Conservation (phyloP, 768 basidiomycete species). For the Inosperma sp. region DNA sequence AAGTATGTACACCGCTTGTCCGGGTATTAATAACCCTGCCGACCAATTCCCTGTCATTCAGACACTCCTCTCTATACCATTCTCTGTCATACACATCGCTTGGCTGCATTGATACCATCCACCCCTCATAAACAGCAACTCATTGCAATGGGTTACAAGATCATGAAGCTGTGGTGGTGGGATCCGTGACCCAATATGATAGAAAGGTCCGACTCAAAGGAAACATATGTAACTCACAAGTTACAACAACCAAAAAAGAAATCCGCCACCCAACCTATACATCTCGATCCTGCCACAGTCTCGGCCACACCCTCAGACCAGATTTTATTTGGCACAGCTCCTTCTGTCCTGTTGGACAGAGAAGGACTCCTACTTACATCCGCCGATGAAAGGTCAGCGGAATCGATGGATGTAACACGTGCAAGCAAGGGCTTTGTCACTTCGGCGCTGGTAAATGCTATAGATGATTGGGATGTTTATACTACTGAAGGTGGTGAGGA, state of each 20-base stretch:
- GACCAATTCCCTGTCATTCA: constrained; percentile 13
- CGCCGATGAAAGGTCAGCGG: constrained; percentile 3
- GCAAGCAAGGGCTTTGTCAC: not conserved
- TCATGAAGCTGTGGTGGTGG: constrained; percentile 14
- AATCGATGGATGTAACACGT: constrained; percentile 1
- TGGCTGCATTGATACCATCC: constrained; percentile 6
- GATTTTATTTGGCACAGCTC: constrained; percentile 12
- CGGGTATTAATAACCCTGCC: constrained; percentile 13
- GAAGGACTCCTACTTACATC: constrained; percentile 9
- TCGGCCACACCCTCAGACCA: constrained; percentile 10
- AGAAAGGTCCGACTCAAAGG: constrained; percentile 14
- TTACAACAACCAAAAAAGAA: no score
- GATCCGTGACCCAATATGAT: constrained; percentile 9
- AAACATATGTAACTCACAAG: not conserved
- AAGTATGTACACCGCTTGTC: constrained; percentile 8
- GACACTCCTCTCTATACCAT: constrained; percentile 17
- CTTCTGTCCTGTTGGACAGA: constrained; percentile 11
- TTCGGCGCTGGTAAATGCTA: not conserved
- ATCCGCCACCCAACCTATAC: not conserved
- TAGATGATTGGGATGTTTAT: not conserved
- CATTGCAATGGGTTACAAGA: constrained; percentile 6
- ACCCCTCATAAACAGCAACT: constrained; percentile 10
- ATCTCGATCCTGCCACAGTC: not conserved
- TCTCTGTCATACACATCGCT: constrained; percentile 17
- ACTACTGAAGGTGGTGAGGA: not conserved